phyloP scores from a whole-genome alignment of 805 yeast genomes.

The Candida suzukii region DNA sequence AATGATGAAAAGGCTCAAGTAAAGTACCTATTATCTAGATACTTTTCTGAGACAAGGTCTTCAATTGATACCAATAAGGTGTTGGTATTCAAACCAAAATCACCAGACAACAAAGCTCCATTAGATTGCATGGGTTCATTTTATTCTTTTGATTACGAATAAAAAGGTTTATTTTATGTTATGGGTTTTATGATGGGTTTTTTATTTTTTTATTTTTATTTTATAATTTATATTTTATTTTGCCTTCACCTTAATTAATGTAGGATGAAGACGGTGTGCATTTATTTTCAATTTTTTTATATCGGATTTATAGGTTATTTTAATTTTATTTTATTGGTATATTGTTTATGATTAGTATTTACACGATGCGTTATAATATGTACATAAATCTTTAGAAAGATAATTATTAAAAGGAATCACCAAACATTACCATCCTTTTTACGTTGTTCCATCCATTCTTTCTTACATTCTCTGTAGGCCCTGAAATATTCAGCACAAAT shows the following conservation, averaged over 20 bases:
- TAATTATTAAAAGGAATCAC: constrained; percentile 8
- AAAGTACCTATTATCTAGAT: constrained; percentile 12
- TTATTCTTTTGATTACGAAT: constrained; percentile 17
- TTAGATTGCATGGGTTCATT: constrained; percentile 14
- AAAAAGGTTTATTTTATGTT: not conserved
- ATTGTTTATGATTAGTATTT: too few relatives aligned
- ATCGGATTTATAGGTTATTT: too few relatives aligned
- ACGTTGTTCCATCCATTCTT: constrained; percentile 50
- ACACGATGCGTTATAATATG: too few relatives aligned
- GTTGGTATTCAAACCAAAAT: constrained; percentile 14
- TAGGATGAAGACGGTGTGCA: too few relatives aligned
- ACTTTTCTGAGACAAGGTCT: constrained; percentile 18
- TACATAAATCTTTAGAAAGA: too few relatives aligned
- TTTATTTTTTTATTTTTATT: too few relatives aligned
- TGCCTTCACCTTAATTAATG: too few relatives aligned
- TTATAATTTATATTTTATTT: too few relatives aligned
- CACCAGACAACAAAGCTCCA: constrained; percentile 5
- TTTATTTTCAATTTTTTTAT: too few relatives aligned
- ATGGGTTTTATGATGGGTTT: not conserved
- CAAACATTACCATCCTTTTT: constrained; percentile 25
- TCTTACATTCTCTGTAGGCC: constrained; percentile 89
- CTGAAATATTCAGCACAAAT: constrained; percentile 77
- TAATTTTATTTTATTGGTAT: too few relatives aligned
- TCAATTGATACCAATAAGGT: constrained; percentile 15
- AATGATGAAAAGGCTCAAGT: constrained; percentile 7